Evolutionary conservation across 176 grass and related monocot genomes (phyloP).

Genomic region (Carex scoparia): DNA sequence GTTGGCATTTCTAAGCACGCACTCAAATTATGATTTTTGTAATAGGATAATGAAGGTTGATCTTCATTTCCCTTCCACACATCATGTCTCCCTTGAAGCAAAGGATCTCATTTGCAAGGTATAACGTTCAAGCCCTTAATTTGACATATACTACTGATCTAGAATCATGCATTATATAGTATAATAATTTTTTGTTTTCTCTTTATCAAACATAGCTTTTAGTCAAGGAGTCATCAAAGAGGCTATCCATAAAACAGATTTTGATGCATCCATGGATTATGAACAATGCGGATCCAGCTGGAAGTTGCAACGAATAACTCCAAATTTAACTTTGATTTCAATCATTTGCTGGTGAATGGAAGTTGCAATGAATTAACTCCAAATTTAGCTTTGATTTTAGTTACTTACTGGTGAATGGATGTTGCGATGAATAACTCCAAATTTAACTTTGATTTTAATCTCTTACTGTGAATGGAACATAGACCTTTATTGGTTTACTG

Average conservation of each 20-base stretch:
- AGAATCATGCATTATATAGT: neutral
- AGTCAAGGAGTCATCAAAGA: constrained; percentile 89
- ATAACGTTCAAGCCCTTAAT: constrained; percentile 5
- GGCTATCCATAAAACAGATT: constrained; percentile 69
- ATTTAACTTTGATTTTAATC: neutral
- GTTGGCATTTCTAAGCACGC: neutral
- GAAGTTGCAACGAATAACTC: constrained; percentile 50
- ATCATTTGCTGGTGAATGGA: constrained; percentile 11
- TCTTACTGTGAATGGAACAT: neutral
- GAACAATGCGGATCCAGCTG: constrained; percentile 74
- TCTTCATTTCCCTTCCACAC: constrained; percentile 58
- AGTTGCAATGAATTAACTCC: constrained; percentile 43
- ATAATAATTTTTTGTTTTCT: neutral
- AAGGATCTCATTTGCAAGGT: constrained; percentile 92
- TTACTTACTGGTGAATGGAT: neutral
- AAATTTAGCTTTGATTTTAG: constrained; percentile 10
- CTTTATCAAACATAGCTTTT: constrained; percentile 48
- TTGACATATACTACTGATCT: neutral
- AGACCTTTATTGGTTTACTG: neutral
- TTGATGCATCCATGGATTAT: constrained; percentile 79
- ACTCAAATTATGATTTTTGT: constrained; percentile 11
- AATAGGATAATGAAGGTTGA: constrained; percentile 85
- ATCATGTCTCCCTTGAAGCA: constrained; percentile 54
- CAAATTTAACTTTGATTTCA: constrained; percentile 16
- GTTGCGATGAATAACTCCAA: constrained; percentile 4